Conservation (phyloP, 345 rosid species). For the Lepidium aucheri region DNA sequence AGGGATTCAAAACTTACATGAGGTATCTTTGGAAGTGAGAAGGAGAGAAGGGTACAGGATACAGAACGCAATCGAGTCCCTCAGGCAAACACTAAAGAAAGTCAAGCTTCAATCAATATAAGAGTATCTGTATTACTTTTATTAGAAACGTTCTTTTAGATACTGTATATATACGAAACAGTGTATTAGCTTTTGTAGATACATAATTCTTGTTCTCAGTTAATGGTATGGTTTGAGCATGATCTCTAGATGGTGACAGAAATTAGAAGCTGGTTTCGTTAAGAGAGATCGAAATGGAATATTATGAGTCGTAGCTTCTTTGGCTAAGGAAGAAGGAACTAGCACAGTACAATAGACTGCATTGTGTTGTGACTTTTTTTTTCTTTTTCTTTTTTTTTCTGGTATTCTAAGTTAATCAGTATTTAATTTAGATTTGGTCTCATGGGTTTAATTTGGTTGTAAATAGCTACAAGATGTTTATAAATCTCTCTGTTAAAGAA, state of each 20-base stretch:
- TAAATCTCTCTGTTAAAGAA: conserved; percentile 32
- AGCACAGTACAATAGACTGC: too few relatives aligned
- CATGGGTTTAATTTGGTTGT: not conserved
- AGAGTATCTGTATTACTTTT: not conserved
- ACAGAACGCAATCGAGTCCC: conserved; percentile 67
- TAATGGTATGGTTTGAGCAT: not conserved
- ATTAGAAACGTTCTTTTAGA: not conserved
- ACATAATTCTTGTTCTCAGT: not conserved
- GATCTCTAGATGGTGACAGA: not conserved
- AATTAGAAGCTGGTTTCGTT: not conserved
- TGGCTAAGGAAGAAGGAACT: too few relatives aligned
- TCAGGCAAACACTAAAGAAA: conserved; percentile 58
- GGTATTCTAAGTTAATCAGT: not conserved
- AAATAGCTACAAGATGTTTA: conserved; percentile 9
- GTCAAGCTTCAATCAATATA: not conserved
- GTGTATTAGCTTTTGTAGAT: not conserved
- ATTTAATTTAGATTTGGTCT: not conserved
- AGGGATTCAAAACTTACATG: conserved; percentile 70
- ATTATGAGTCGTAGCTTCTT: too few relatives aligned
- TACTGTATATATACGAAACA: not conserved
- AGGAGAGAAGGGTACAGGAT: conserved; percentile 54
- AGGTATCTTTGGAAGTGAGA: conserved; percentile 51
- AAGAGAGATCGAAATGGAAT: too few relatives aligned
- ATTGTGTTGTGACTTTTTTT: not conserved
- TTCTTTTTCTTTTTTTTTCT: not conserved